Evolutionary conservation across 1,284 basidiomycete species (phyloP).

Genomic region (Cryptococcus sp.): DNA sequence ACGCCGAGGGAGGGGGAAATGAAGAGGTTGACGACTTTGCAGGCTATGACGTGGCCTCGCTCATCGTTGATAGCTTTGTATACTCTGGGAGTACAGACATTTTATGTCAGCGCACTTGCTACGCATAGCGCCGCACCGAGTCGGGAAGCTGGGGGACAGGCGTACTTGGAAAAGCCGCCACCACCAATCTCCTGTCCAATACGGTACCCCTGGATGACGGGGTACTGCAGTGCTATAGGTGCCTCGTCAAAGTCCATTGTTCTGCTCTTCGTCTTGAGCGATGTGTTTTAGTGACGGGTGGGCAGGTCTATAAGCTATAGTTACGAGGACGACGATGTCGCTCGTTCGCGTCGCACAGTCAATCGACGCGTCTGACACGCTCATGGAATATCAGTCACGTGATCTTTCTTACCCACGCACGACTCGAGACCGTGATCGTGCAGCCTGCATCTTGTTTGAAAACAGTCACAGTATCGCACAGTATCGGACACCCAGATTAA

Average conservation of each 20-base stretch:
- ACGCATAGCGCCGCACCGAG: not conserved
- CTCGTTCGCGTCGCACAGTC: not conserved
- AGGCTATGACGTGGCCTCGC: slow-evolving; percentile 64
- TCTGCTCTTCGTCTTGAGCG: not conserved
- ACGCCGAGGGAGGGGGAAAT: slow-evolving; percentile 30
- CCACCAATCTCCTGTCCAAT: slow-evolving; percentile 73
- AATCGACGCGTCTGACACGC: slow-evolving; percentile 9
- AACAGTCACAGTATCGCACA: too few species aligned
- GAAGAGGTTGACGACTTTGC: slow-evolving; percentile 70
- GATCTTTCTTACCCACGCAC: not conserved
- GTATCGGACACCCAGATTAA: not conserved
- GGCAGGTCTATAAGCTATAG: not conserved
- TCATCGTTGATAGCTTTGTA: slow-evolving; percentile 71
- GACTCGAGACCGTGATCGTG: too few species aligned
- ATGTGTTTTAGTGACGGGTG: not conserved
- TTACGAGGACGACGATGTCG: too few species aligned
- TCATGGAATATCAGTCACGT: not conserved
- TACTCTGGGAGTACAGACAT: slow-evolving; percentile 57
- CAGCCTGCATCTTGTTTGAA: too few species aligned
- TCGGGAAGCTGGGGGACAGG: not conserved
- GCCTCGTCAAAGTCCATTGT: slow-evolving; percentile 12
- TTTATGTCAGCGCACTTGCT: not conserved
- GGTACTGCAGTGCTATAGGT: slow-evolving; percentile 24
- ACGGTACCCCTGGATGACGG: slow-evolving; percentile 59
- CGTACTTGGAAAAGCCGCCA: slow-evolving; percentile 77